Evolutionary conservation across 352 stramenopile genomes (phyloP), one percentile per base, ranked within the genome.

Genomic region (Pythium angustatum): DNA sequence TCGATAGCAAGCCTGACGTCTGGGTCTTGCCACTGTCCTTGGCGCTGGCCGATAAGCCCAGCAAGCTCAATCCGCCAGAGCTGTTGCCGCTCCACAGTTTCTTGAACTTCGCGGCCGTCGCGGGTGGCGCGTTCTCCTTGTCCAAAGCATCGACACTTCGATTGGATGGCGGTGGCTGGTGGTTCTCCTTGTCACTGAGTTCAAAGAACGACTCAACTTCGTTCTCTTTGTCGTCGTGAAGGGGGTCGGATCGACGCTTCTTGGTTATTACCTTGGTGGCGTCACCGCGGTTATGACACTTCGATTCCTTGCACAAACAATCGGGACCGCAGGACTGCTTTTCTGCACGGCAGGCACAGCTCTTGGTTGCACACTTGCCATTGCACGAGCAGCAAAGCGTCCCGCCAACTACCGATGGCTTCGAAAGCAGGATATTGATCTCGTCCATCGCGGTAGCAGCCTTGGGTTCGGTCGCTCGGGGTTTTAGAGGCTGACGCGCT

Each of bases 341-440:
- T 28, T 77, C 69, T 0, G 79, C 76, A 40, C 83, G 81, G 58
- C 83, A 93, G 4, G 70, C 79, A 51, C 85, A 94, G 14, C 65
- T 76, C 43, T 87, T 90, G 15, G 80, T 92, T 19, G 77, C 82
- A 40, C 83, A 93, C 59, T 91, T 94, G n/a, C 81, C 78, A 22
- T 79, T 77, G 56, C 85, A 93, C 9, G 69, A 76, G 40, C 83
- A 93, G 34, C 81, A 91, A 15, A 74, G 58, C 22, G 43, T 76
- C 24, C 66, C 66, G 28, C 54, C 52, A 1, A 68, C 64, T 6
- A 48, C 50, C 1, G 74, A 78, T n/a, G 68, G 64, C 21, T 68
- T 81, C 19, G 76, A 75, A 11, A 89, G 66, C 15, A 88, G 36
- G 36, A 81, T 60, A 45, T 90, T 71, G 44, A 87, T 85, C 62